Base-by-base conservation (phyloP, 345 rosid genomes). In the Euphorbia lathyris region DNA sequence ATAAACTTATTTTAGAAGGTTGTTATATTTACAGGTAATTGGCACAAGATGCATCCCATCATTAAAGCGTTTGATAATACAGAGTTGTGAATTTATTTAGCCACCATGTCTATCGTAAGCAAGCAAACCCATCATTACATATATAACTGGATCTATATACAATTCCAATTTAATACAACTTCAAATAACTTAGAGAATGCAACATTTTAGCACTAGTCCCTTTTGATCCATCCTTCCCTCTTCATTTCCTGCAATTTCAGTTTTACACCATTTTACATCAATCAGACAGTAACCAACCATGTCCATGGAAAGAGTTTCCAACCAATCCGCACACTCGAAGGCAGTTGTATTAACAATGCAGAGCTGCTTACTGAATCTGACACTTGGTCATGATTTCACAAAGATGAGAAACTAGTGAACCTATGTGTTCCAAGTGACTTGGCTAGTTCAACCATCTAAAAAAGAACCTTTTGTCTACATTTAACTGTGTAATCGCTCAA, bases 171-270 rank as follows among this genome's bases (percentile, higher is more conserved):
- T 70, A 65, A 56, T 57, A n/a, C 59, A 73, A 53, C 45, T 63
- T 70, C 43, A 23, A 25, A 7, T 43, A 56, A 50, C 66, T 88
- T 82, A 93, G 73, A 93, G 78, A 79, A 93, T 84, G 79, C 91
- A 88, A 65, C 97, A 93, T 76, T 83, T 91, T 42, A 83, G 71
- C 77, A 86, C 87, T 45, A 88, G 72, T 67, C 92, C 96, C 82
- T 91, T 93, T 64, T 89, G 98, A 76, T 93, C 97, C 56, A 81
- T 65, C 81, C 96, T 86, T 22, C 82, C 86, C 56, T 93, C 98
- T 74, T 93, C 98, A 65, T 88, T 91, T 69, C 97, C 98, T 93
- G 88, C 63, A 77, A 52, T 80, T 55, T 51, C 42, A 76, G 50
- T 52, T 30, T 42, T 47, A 25, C 20, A 25, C 32, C 32, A 55